These are phyloP conservation scores for Volvox carteri DNA, from an alignment of 163 green algal species.

Conservation along the genomic window DNA sequence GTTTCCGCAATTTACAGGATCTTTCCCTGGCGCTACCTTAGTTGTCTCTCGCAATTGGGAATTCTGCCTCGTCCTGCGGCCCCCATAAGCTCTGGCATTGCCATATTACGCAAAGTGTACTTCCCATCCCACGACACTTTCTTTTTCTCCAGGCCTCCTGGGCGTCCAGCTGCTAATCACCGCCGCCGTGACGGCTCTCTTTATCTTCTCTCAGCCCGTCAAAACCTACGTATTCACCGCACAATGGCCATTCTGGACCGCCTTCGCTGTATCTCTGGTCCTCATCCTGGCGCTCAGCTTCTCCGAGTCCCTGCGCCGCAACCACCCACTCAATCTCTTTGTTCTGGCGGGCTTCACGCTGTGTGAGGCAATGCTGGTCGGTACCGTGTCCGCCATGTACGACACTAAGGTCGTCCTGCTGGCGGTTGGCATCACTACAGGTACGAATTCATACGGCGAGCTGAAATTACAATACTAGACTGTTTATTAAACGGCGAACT, in stretches of 20 bases:
- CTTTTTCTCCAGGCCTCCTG: constrained; percentile 42
- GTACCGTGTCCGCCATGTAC: constrained; percentile 23
- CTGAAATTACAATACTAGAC: no score
- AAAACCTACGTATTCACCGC: constrained; percentile 31
- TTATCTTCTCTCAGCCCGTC: constrained; percentile 16
- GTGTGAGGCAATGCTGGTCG: constrained; percentile 43
- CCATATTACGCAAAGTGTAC: no score
- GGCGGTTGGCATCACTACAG: constrained; percentile 63
- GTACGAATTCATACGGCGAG: no score
- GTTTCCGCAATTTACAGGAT: no score
- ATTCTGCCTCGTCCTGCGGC: no score
- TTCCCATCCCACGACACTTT: no score
- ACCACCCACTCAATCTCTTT: constrained; percentile 39
- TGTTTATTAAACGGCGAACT: no score
- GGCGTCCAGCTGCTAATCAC: constrained; percentile 42
- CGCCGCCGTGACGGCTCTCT: constrained; percentile 38
- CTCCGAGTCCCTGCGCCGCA: constrained; percentile 29
- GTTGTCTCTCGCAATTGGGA: no score
- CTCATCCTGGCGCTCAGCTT: constrained; percentile 10
- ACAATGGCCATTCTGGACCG: constrained; percentile 49
- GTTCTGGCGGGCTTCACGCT: constrained; percentile 40
- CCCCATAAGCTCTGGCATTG: no score
- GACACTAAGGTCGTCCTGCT: constrained; percentile 62
- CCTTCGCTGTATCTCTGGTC: constrained; percentile 10
- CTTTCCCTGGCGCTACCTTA: no score